Evolutionary conservation across 2,329 filamentous ascomycete genomes (phyloP), one percentile per base, ranked within the genome.

Genomic region (Penicillium polonicum): DNA sequence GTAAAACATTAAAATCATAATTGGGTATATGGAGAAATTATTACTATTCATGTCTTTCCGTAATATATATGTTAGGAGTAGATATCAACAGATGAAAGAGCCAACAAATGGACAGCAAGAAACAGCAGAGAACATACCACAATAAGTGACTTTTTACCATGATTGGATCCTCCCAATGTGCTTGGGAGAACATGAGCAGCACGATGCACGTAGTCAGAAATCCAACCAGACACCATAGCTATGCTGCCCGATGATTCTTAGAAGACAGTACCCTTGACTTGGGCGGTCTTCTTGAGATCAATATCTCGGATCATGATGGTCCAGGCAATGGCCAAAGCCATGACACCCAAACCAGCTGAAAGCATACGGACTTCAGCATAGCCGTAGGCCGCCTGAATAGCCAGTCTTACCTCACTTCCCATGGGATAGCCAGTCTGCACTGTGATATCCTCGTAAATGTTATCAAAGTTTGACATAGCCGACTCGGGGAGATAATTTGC

Each of bases 341-440:
- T 75, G 10, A 80, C 71, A 29, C 68, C 77, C 27, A 75, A 70
- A 43, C 80, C 82, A 0, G 79, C 77, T 36, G 82, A 79, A 45
- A 83, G 68, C 80, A 84, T 83, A 8, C 46, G 36, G 76, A 72
- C 23, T 73, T 74, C 71, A 82, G 82, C 1, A 80, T 76, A 50
- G 80, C 77, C 3, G 76, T 90, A 90, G 0, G 87, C 84, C 13
- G 74, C 71, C 45, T 84, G 80, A 59, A 89, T 88, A 0, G 81
- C 85, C 10, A 75, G 67, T 4, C 86, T 72, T 12, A 78, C 79
- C 0, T 79, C 75, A 5, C 72, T 80, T 1, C 84, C 84, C 5
- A 82, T 50, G 2, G 61, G 57, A 31, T 59, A 62, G 35, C 42
- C 39, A 27, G 56, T 66, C 69, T 88, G 85, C 0, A 71, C 69